Percentiles rank a stretch among this genome's conserved stretches.
Conservation (phyloP, 805 yeast genomes). For the Cyberlindnera maclurae region DNA sequence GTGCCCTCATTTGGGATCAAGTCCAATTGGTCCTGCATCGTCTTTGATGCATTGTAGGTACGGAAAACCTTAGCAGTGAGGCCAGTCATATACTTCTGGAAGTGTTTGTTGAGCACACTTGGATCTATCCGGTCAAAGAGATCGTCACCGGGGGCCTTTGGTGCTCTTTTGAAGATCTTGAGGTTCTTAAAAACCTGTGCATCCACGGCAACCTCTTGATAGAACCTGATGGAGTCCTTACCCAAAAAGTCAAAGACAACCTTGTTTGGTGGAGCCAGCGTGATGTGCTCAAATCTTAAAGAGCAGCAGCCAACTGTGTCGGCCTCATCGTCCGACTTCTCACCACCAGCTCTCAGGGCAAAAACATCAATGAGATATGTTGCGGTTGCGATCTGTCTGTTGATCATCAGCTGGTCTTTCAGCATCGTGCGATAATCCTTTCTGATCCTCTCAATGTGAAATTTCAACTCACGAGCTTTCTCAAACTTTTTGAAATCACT, state of each 20-base stretch:
- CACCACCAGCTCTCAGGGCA: conserved; percentile 97
- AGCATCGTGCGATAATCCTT: conserved; percentile 63
- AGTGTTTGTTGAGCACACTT: conserved; percentile 69
- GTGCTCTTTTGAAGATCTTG: conserved; percentile 78
- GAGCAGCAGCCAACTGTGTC: conserved; percentile 99
- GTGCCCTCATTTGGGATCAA: conserved; percentile 81
- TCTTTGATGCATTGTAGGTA: conserved; percentile 92
- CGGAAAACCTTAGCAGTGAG: conserved; percentile 95
- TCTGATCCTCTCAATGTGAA: conserved; percentile 67
- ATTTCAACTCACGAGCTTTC: conserved; percentile 79
- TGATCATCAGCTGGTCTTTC: conserved; percentile 70
- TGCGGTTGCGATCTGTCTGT: conserved; percentile 90
- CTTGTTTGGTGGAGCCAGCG: conserved; percentile 74
- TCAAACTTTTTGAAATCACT: conserved; percentile 90
- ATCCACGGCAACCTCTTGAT: conserved; percentile 90
- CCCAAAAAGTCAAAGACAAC: conserved; percentile 91
- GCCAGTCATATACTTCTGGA: conserved; percentile 87
- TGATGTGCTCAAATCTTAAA: conserved; percentile 80
- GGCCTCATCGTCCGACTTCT: conserved; percentile 94
- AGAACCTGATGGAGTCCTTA: conserved; percentile 88
- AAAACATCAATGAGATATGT: conserved; percentile 87
- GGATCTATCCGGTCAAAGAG: conserved; percentile 89
- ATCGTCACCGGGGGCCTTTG: conserved; percentile 89
- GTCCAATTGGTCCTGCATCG: conserved; percentile 93
- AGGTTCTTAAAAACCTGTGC: conserved; percentile 87